Evolutionary conservation across 139 green algal genomes (phyloP).

Genomic region (Auxenochlorella pyrenoidosa): DNA sequence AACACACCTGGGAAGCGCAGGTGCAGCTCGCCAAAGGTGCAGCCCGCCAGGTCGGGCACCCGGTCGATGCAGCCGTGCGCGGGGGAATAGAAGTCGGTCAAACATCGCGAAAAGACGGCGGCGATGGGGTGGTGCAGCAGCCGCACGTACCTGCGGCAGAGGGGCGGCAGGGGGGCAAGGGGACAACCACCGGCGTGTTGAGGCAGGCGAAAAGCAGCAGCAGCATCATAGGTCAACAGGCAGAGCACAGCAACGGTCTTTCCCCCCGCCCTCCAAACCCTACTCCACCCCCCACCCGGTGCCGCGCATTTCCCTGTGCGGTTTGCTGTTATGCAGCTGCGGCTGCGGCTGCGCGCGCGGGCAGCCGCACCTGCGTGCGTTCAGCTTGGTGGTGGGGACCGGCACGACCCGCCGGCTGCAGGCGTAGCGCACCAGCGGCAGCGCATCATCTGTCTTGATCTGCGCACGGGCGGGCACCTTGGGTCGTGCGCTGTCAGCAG

Average conservation of each 20-base stretch:
- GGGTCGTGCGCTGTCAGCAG: too few relatives aligned
- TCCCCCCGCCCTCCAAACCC: too few relatives aligned
- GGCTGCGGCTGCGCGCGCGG: too few relatives aligned
- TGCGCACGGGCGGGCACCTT: slow-evolving; percentile 9
- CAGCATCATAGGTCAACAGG: too few relatives aligned
- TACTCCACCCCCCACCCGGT: too few relatives aligned
- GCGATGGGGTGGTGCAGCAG: slow-evolving; percentile 48
- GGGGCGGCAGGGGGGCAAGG: neutral
- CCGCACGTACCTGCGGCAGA: slow-evolving; percentile 25
- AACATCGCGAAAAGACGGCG: slow-evolving; percentile 36
- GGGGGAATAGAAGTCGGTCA: slow-evolving; percentile 43
- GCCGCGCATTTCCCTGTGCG: too few relatives aligned
- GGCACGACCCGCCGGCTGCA: slow-evolving; percentile 61
- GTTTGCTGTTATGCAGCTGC: too few relatives aligned
- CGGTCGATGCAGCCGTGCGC: slow-evolving; percentile 41
- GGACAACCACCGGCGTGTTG: neutral
- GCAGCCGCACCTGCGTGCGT: slow-evolving; percentile 55
- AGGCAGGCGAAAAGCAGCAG: too few relatives aligned
- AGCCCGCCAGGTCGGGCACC: slow-evolving; percentile 40
- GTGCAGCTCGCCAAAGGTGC: slow-evolving; percentile 34
- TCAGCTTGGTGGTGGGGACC: slow-evolving; percentile 64
- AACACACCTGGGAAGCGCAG: slow-evolving; percentile 26
- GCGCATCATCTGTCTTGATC: slow-evolving; percentile 53
- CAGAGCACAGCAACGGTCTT: too few relatives aligned
- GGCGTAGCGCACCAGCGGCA: slow-evolving; percentile 57